Evolutionary conservation across 2,329 filamentous ascomycete species (phyloP).

Genomic region (Exutisphaerella laricina): DNA sequence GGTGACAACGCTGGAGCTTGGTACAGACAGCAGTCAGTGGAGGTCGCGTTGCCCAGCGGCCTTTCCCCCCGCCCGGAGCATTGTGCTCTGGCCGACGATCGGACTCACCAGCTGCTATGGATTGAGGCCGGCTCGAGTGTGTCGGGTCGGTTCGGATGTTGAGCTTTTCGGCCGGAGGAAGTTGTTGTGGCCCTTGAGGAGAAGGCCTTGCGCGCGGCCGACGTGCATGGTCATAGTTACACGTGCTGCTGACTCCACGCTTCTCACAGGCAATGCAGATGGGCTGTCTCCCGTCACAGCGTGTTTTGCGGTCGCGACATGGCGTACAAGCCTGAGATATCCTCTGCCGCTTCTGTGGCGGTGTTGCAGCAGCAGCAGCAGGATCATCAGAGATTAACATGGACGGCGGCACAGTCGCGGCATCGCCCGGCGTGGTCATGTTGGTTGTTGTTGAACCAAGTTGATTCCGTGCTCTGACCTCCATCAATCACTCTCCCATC

Average conservation of each 20-base stretch:
- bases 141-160: slow-evolving; percentile 14
- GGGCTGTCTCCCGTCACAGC: slow-evolving; percentile 23
- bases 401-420: neutral
- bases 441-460: too few species aligned
- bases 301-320: slow-evolving; percentile 25
- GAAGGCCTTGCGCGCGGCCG: slow-evolving; percentile 14
- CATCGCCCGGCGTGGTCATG: neutral
- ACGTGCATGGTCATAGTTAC: slow-evolving; percentile 20
- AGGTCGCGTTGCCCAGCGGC: neutral
- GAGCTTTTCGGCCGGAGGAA: neutral
- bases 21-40: too few species aligned
- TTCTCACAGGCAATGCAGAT: slow-evolving; percentile 20
- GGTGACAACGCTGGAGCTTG: too few species aligned
- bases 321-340: slow-evolving; percentile 18
- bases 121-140: neutral
- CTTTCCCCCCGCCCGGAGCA: neutral
- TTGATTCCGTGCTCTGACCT: too few species aligned
- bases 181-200: slow-evolving; percentile 2
- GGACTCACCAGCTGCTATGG: neutral
- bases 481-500: too few species aligned
- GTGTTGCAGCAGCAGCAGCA: slow-evolving; percentile 9
- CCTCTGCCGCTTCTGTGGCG: slow-evolving; percentile 16
- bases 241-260: slow-evolving; percentile 16
- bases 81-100: too few species aligned
- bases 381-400: too few species aligned